Evolutionary conservation across 2,329 filamentous ascomycete species (phyloP), one percentile per base, ranked within the genome.

Genomic region (Taxawa tesnikishii): DNA sequence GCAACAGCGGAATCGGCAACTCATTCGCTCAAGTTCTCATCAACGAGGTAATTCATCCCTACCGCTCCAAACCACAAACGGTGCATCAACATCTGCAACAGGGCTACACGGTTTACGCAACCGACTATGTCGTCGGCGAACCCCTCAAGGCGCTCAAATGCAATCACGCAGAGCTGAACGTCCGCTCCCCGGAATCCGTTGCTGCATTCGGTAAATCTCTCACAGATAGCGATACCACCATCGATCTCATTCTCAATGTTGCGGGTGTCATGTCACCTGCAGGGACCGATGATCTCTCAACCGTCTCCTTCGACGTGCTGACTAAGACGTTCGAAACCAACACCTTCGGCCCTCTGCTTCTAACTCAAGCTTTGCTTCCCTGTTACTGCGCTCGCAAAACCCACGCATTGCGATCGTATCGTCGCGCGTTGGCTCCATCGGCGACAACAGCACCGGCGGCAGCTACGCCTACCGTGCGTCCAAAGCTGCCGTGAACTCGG

Each of bases 401-500:
- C 53, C 59, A 2, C 46, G 51, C 14, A 48, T 63, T 5, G 59
- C 51, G 2, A 59, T 62, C 31, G 55, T 65, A 26, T 59, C 53
- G 26, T 57, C 50, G 17, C 53, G 62, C 12, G 58, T 65, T 5
- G 61, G 60, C 6, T 54, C 48, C 23, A 59, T 66, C 14, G 49
- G 43, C 8, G 60, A 64, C 36, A 65, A 65, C 35, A 44, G 37
- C 29, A 50, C 51, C 1, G 60, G 63, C 7, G 56, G 60, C 5
- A 45, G 38, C 19, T 65, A 65, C 30, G 56, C 60, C 2, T 65
- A 65, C 32, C 56, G 62, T 3, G 50, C 54, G 2, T 56, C 48
- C 8, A 65, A 64, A 40, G 55, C 62, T 4, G 62, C 59, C 6
- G 53, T 64, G 16, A 63, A 65, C 38, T 54, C 48, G 23, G 44